Percentiles rank a stretch among this genome's conserved stretches.
These are phyloP conservation scores for Sporisorium exsertum DNA, from an alignment of 1,284 basidiomycete species.

Conservation along the genomic window DNA sequence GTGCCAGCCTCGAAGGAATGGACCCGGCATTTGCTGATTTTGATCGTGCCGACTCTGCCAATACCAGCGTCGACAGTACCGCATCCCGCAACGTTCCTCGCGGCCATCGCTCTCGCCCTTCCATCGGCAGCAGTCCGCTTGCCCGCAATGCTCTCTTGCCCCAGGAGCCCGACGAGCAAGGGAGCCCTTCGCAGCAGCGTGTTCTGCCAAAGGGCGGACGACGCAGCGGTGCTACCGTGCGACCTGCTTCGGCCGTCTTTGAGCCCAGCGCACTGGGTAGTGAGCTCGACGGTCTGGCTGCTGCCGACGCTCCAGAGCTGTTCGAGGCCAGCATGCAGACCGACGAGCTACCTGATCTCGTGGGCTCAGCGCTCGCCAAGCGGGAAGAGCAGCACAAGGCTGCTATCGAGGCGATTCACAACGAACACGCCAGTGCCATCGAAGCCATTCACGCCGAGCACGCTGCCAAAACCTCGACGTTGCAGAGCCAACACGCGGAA, in stretches of 20 bases:
- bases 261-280: constrained; percentile 54
- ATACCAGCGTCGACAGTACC: constrained; percentile 35
- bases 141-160: constrained; percentile 34
- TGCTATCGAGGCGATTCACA: constrained; percentile 32
- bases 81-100: constrained; percentile 15
- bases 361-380: constrained; percentile 41
- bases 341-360: constrained; percentile 45
- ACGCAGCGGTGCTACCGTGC: constrained; percentile 35
- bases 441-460: constrained; percentile 38
- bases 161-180: constrained; percentile 25
- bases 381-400: constrained; percentile 44
- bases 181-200: constrained; percentile 24
- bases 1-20: constrained; percentile 58
- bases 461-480: constrained; percentile 31
- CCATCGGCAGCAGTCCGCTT: constrained; percentile 56
- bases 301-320: constrained; percentile 25
- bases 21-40: constrained; percentile 59
- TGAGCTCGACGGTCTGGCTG: constrained; percentile 49
- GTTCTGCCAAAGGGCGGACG: constrained; percentile 34
- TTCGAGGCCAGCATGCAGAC: constrained; percentile 40
- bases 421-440: constrained; percentile 46
- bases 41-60: constrained; percentile 29
- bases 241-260: constrained; percentile 44
- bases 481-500: constrained; percentile 38
- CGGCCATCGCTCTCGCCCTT: constrained; percentile 39